A percentile compares a stretch with the other conserved stretches of the same genome.
Conservation (phyloP, 163 green algal species). For the Chlorella variabilis region DNA sequence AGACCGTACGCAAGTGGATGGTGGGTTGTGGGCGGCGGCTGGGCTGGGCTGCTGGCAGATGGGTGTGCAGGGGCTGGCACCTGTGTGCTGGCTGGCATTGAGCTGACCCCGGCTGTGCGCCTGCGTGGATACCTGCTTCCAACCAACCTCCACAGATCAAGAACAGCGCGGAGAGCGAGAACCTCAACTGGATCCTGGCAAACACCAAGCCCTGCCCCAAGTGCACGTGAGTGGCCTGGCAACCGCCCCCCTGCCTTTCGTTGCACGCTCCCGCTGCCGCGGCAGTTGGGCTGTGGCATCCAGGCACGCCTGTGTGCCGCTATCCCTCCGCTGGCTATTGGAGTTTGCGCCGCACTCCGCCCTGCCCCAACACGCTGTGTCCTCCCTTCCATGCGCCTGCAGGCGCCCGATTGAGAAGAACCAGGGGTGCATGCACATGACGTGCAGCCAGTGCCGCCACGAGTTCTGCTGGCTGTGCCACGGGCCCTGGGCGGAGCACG, state of each 20-base stretch:
- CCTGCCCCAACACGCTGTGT: no score
- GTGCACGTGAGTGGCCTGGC: slow-evolving; percentile 69
- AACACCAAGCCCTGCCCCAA: slow-evolving; percentile 97
- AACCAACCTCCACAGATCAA: slow-evolving; percentile 71
- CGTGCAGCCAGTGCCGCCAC: slow-evolving; percentile 93
- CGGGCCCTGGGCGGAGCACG: slow-evolving; percentile 91
- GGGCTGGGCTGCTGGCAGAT: no score
- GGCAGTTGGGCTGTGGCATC: no score
- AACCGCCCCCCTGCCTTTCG: neutral
- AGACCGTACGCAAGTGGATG: slow-evolving; percentile 89
- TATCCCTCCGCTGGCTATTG: no score
- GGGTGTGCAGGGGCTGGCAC: no score
- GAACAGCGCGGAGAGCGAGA: slow-evolving; percentile 97
- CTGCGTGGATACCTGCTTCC: no score
- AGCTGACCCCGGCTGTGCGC: no score
- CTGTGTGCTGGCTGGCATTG: no score
- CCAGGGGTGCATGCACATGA: slow-evolving; percentile 99
- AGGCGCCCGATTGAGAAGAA: slow-evolving; percentile 98
- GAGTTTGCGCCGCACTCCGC: no score
- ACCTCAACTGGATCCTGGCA: slow-evolving; percentile 97
- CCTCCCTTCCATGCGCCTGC: slow-evolving; percentile 54
- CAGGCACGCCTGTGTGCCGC: no score
- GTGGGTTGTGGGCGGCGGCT: slow-evolving; percentile 4
- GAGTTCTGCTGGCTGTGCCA: slow-evolving; percentile 99
- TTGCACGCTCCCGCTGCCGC: neutral